Evolutionary conservation across 768 basidiomycete species (phyloP).

Genomic region (Tylopilus sp.): DNA sequence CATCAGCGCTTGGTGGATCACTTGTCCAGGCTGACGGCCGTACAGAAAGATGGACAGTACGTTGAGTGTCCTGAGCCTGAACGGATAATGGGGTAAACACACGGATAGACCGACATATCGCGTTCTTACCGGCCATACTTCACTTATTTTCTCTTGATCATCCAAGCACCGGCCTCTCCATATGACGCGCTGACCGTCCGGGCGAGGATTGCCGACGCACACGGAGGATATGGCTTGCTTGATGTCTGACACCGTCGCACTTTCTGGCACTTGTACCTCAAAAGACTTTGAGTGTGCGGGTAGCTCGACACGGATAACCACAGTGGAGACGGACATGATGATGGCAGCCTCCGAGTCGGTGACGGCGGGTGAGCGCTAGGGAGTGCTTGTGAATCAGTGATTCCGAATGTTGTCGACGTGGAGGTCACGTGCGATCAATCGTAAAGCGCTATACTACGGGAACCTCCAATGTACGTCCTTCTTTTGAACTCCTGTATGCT

Average conservation of each 20-base stretch:
- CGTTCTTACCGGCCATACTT: slow-evolving; percentile 64
- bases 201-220: slow-evolving; percentile 62
- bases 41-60: slow-evolving; percentile 73
- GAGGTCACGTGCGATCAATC: slow-evolving; percentile 29
- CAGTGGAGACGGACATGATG: slow-evolving; percentile 27
- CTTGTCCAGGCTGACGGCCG: slow-evolving; percentile 73
- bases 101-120: neutral
- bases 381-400: too few species aligned
- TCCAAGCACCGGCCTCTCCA: slow-evolving; percentile 67
- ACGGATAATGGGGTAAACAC: slow-evolving; percentile 3
- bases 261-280: slow-evolving; percentile 44
- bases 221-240: slow-evolving; percentile 60
- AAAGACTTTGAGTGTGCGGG: slow-evolving; percentile 75
- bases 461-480: slow-evolving; percentile 47
- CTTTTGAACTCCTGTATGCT: slow-evolving; percentile 61
- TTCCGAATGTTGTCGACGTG: slow-evolving; percentile 26
- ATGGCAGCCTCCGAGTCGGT: slow-evolving; percentile 2
- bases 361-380: neutral
- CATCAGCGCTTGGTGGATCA: slow-evolving; percentile 40
- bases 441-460: too few species aligned
- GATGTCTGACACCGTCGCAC: slow-evolving; percentile 55
- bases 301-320: slow-evolving; percentile 61
- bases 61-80: slow-evolving; percentile 55
- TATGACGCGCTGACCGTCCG: slow-evolving; percentile 73
- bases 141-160: slow-evolving; percentile 61